phyloP scores from a whole-genome alignment of 2,329 filamentous ascomycete species.

The Aspergillus piperis region DNA sequence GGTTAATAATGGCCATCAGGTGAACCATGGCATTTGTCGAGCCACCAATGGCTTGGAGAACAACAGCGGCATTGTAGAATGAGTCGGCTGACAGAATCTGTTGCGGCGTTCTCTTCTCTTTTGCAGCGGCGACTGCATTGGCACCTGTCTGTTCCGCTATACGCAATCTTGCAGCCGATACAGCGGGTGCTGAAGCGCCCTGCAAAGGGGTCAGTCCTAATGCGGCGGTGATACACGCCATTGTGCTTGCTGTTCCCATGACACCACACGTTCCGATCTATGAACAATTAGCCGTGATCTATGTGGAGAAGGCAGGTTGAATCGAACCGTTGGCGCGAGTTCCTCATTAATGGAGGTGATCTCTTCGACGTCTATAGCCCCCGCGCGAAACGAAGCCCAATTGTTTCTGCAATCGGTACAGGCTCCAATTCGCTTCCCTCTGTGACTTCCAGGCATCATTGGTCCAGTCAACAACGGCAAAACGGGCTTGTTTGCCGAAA shows the following conservation, averaged over 20 bases:
- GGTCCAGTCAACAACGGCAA: slow-evolving; percentile 69
- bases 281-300: neutral
- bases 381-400: slow-evolving; percentile 70
- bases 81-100: slow-evolving; percentile 48
- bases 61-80: slow-evolving; percentile 55
- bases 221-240: slow-evolving; percentile 56
- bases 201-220: slow-evolving; percentile 55
- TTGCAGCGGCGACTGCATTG: slow-evolving; percentile 49
- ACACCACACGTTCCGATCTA: slow-evolving; percentile 56
- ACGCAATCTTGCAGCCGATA: slow-evolving; percentile 52
- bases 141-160: slow-evolving; percentile 57
- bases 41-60: slow-evolving; percentile 56
- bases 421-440: slow-evolving; percentile 65
- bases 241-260: slow-evolving; percentile 60
- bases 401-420: slow-evolving; percentile 74
- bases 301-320: no score
- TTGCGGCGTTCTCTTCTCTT: slow-evolving; percentile 44
- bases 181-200: slow-evolving; percentile 55
- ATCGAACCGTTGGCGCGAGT: slow-evolving; percentile 65
- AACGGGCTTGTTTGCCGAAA: slow-evolving; percentile 72
- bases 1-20: slow-evolving; percentile 54
- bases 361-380: slow-evolving; percentile 69
- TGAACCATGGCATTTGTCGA: slow-evolving; percentile 60
- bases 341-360: slow-evolving; percentile 71
- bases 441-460: slow-evolving; percentile 71